Conservation (phyloP, 148 eudicot species). For the Nepenthes mirabilis region DNA sequence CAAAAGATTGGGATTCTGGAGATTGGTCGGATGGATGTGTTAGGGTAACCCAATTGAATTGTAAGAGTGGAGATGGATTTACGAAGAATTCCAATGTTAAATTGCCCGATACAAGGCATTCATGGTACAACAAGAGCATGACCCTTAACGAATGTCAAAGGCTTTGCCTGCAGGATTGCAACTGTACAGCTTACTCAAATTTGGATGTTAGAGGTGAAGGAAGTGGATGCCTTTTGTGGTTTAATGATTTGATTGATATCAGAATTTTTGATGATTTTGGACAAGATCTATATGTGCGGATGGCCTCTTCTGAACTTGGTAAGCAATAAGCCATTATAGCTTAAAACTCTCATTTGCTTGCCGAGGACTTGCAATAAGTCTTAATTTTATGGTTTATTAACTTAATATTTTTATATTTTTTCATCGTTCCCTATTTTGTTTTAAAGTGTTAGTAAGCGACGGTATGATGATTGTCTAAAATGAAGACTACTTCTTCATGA, state of each 20-base stretch:
- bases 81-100: constrained; percentile 15
- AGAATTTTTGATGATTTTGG: constrained; percentile 17
- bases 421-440: too few species aligned
- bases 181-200: constrained; percentile 42
- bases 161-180: constrained; percentile 37
- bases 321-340: not conserved
- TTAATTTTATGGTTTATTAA: too few species aligned
- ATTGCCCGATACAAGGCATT: constrained; percentile 29
- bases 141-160: constrained; percentile 22
- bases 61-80: constrained; percentile 30
- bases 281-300: constrained; percentile 31
- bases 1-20: constrained; percentile 24
- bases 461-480: too few species aligned
- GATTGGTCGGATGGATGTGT: constrained; percentile 41
- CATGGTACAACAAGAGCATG: constrained; percentile 14
- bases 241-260: constrained; percentile 31
- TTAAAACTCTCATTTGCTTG: too few species aligned
- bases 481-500: too few species aligned
- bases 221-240: constrained; percentile 60
- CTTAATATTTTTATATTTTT: too few species aligned
- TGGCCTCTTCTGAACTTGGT: constrained; percentile 45
- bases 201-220: constrained; percentile 5
- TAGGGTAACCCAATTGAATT: constrained; percentile 18
- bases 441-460: too few species aligned
- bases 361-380: too few species aligned